Percentiles rank a stretch among this genome's conserved stretches.
These are phyloP conservation scores for Penicillium manginii DNA, from an alignment of 495 filamentous ascomycete genomes.

Conservation along the genomic window DNA sequence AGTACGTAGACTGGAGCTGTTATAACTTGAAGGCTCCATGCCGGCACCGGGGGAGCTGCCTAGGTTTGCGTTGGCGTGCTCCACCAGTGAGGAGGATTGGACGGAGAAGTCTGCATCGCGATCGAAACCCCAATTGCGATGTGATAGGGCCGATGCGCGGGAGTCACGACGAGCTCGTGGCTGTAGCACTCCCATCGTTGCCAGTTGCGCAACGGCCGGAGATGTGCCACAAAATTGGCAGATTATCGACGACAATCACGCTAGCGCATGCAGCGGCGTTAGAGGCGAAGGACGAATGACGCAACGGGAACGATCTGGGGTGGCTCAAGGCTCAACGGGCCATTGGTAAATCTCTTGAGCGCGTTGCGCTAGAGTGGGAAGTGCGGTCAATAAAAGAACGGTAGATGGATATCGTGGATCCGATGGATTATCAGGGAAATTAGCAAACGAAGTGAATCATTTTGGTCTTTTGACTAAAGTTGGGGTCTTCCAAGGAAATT, in stretches of 20 bases:
- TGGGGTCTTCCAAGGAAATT: background rate
- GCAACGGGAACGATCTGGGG: constrained; percentile 15
- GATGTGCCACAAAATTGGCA: constrained; percentile 15
- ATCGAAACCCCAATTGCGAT: constrained; percentile 26
- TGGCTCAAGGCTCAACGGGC: background rate
- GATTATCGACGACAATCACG: constrained; percentile 18
- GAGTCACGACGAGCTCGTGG: constrained; percentile 44
- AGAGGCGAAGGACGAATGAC: constrained; percentile 24
- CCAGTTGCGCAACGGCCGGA: constrained; percentile 17
- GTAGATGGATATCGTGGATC: too few relatives aligned
- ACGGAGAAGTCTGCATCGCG: constrained; percentile 27
- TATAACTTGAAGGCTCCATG: constrained; percentile 42
- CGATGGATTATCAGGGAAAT: too few relatives aligned
- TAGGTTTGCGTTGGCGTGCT: constrained; percentile 38
- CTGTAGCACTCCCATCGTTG: constrained; percentile 41
- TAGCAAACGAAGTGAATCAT: background rate
- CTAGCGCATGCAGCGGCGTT: constrained; percentile 30
- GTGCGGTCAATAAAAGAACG: too few relatives aligned
- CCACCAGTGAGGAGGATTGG: constrained; percentile 30
- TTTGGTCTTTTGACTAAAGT: background rate
- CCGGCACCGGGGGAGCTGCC: constrained; percentile 37
- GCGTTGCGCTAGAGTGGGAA: background rate
- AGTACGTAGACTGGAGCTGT: constrained; percentile 58
- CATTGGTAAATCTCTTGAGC: background rate
- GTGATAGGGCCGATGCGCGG: constrained; percentile 34